Evolutionary conservation across 257 asterid species (phyloP).

Genomic region (Euphrasia confusa): DNA sequence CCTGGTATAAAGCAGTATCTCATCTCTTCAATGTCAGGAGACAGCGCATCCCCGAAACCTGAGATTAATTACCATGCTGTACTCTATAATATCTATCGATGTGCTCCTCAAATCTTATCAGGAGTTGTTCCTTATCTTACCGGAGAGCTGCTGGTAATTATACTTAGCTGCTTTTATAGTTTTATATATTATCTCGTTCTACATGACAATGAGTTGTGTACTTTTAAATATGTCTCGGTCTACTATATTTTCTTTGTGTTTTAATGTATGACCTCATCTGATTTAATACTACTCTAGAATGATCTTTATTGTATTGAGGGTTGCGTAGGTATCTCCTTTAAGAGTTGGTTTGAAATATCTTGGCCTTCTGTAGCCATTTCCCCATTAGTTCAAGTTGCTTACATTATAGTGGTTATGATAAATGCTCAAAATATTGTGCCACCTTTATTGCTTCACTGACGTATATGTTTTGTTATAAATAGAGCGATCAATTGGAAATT

Average conservation of each 20-base stretch:
- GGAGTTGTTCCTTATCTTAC: conserved; percentile 93
- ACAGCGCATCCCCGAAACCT: conserved; percentile 46
- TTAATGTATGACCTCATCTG: conserved; percentile 17
- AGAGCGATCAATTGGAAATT: conserved; percentile 80
- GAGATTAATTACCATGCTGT: conserved; percentile 69
- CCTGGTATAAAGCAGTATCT: conserved; percentile 80
- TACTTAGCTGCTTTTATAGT: conserved; percentile 23
- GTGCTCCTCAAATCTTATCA: conserved; percentile 78
- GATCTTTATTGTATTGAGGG: conserved; percentile 14
- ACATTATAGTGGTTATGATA: conserved; percentile 5
- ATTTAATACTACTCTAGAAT: conserved; percentile 6
- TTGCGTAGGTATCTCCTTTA: conserved; percentile 1
- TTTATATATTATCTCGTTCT: conserved; percentile 21
- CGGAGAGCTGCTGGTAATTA: conserved; percentile 89
- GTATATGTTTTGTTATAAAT: conserved; percentile 33
- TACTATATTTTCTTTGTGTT: conserved; percentile 14
- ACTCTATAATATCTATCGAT: conserved; percentile 64
- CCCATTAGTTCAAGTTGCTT: conserved; percentile 13
- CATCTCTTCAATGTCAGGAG: conserved; percentile 85
- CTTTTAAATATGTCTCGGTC: conserved; percentile 6
- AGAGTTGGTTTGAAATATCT: conserved; percentile 12
- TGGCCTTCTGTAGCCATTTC: conserved; percentile 2
- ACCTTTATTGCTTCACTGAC: conserved; percentile 11
- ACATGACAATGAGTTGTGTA: not conserved
- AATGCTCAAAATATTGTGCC: conserved; percentile 4